Base-by-base conservation (phyloP, 2,329 filamentous ascomycete species). In the Fusarium ramigenum region DNA sequence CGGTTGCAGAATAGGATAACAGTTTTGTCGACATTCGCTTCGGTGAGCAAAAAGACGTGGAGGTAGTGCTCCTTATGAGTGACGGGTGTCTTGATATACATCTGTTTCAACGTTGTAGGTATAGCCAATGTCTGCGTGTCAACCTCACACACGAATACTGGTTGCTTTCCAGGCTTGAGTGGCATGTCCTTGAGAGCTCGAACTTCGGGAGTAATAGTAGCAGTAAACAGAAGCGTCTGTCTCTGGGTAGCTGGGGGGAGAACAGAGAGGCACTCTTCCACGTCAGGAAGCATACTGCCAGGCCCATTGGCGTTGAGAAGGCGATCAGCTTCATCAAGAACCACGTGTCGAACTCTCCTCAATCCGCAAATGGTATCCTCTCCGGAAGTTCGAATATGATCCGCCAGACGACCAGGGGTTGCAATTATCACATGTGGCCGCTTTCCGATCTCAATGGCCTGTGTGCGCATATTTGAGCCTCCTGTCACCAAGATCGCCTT, bases 191-290 rank as follows among this genome's bases (percentile, higher is more conserved):
- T 96, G 66, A 98, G 84, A 5, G 94, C 93, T 56, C 94, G 90
- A 8, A 99, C 95, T 84, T 98, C 96, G 6, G 94, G 91, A 0
- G 96, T 98, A 47, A 99, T 91, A 4, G 96, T 99, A 21, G 96
- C 96, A 14, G 96, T 99, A 84, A 99, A 99, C 6, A 99, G 89
- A 21, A 97, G 89, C 1, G 96, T 99, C 82, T 99, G 95, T n/a
- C 96, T 90, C 78, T 94, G 87, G 3, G 88, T 84, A 9, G 94
- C 89, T 1, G 93, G 91, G 1, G 96, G 96, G 1, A 99, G 87
- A 4, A 92, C 91, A 5, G 90, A 91, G 8, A 99, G 87, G 79
- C 95, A 98, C 69, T 94, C 93, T 80, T 97, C 94, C 4, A 99
- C 91, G 78, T 98, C 96, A 9, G 94, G 93, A n/a, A 98, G 87